Evolutionary conservation across 768 basidiomycete species (phyloP).

Genomic region (Baorangia bicolor): DNA sequence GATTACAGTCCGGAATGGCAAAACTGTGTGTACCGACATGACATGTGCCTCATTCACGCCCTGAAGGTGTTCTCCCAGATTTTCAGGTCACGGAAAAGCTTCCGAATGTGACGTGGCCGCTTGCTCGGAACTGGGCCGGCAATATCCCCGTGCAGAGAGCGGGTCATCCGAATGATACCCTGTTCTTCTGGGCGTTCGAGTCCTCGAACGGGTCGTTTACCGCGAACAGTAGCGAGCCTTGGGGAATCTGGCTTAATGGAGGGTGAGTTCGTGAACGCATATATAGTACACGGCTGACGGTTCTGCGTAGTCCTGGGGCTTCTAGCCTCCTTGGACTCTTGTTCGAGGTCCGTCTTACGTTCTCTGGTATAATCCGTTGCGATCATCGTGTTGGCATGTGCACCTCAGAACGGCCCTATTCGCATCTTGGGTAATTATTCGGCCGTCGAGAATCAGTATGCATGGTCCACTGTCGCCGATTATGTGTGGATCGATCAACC

Average conservation of each 20-base stretch:
- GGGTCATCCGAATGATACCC: constrained; percentile 61
- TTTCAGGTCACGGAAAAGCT: constrained; percentile 53
- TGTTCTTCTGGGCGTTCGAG: constrained; percentile 68
- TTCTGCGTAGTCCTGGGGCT: too few species aligned
- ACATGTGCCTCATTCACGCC: background rate
- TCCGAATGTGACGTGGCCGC: constrained; percentile 54
- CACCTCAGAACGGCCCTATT: too few species aligned
- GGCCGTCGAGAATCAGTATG: too few species aligned
- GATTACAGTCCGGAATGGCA: too few species aligned
- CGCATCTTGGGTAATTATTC: too few species aligned
- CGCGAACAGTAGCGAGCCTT: constrained; percentile 44
- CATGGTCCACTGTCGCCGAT: too few species aligned
- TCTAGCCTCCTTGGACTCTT: too few species aligned
- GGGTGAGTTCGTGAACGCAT: constrained; percentile 40
- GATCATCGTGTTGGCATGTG: too few species aligned
- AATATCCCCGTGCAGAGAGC: constrained; percentile 61
- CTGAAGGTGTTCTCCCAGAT: constrained; percentile 35
- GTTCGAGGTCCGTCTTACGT: too few species aligned
- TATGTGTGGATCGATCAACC: constrained; percentile 76
- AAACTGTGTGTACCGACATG: too few species aligned
- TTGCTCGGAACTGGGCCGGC: constrained; percentile 55
- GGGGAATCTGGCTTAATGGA: constrained; percentile 74
- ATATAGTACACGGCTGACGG: too few species aligned
- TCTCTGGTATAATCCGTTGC: too few species aligned
- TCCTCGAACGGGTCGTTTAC: constrained; percentile 56